Evolutionary conservation across 225 moss, liverwort and hornwort genomes (phyloP), one percentile per base, ranked within the genome.

Genomic region (Marchantia paleacea): DNA sequence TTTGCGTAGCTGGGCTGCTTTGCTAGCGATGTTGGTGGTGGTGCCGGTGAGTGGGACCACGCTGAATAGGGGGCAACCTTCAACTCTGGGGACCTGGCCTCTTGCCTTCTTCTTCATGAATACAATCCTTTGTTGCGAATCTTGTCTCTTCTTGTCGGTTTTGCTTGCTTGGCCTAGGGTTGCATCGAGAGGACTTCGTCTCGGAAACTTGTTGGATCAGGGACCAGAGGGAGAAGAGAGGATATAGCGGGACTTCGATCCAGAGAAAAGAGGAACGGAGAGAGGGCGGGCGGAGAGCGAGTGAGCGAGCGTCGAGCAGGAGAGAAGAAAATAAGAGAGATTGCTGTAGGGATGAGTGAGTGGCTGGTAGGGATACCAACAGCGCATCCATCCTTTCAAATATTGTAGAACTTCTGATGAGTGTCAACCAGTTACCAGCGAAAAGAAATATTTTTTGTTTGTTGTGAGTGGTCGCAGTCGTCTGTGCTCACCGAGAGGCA

Each of bases 91-190:
- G 39, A 69, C 68, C 71, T 39, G 71, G 22, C 22, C 48, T 20
- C 50, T 72, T 52, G n/a, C 47, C 20, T 19, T 48, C 39, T 12
- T 47, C 48, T 48, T 47, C n/a, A 5, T 58, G 58, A 15, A 31
- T 52, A 24, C 20, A 3, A 15, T 55, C 19, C 31, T 39, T 47
- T 5, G 10, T 60, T 12, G 39, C 12, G 58, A 75, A 75, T 75
- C 30, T 74, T 20, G 55, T 73, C 72, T 13, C 47, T 39, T 70
- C 75, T 75, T 28, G 55, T 55, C 14, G 7, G 31, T 76, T 19
- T 55, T 60, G 28, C 28, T 15, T 54, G 30, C 54, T 76, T 29
- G 29, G 31, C 58, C 31, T 76, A 76, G 75, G 58, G 71, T 75
- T 75, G 75, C 25, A 19, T 75, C 7, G 69, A 69, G 75, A 60